Percentiles rank a stretch among this genome's conserved stretches.
Conservation (phyloP, 106 monocot species). For the Dioscorea zingiberensis region DNA sequence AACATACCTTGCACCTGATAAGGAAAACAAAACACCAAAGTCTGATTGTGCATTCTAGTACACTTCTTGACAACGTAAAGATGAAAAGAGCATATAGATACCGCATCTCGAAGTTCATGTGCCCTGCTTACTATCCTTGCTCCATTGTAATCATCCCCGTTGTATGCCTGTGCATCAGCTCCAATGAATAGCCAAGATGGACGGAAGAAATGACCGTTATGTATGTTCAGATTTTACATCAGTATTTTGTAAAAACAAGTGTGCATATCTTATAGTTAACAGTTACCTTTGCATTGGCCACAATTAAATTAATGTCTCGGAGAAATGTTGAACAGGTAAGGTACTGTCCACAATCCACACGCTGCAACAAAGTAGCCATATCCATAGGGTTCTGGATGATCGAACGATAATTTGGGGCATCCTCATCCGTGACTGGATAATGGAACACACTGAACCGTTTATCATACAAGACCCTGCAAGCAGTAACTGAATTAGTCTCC, state of each 20-base stretch:
- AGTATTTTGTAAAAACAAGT: no score
- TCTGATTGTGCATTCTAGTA: not conserved
- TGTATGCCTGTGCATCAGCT: slow-evolving; percentile 50
- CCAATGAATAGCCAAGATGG: not conserved
- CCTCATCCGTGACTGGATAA: slow-evolving; percentile 86
- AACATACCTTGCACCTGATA: slow-evolving; percentile 93
- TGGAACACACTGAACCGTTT: slow-evolving; percentile 86
- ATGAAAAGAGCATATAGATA: slow-evolving; percentile 18
- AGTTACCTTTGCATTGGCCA: slow-evolving; percentile 87
- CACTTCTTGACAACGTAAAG: no score
- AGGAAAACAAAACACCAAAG: not conserved
- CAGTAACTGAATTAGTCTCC: not conserved
- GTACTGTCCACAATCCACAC: slow-evolving; percentile 84
- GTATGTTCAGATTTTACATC: not conserved
- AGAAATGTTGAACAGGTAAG: slow-evolving; percentile 54
- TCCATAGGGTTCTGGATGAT: slow-evolving; percentile 95
- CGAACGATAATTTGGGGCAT: slow-evolving; percentile 84
- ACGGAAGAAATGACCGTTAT: not conserved
- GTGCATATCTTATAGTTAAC: not conserved
- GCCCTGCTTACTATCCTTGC: slow-evolving; percentile 96
- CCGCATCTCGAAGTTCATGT: slow-evolving; percentile 90
- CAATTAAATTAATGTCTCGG: slow-evolving; percentile 85
- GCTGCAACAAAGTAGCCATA: slow-evolving; percentile 89
- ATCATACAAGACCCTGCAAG: slow-evolving; percentile 77
- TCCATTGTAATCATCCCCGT: slow-evolving; percentile 92